Evolutionary conservation across 1,284 basidiomycete species (phyloP).

Genomic region (Sanghuangporus sanghuang): DNA sequence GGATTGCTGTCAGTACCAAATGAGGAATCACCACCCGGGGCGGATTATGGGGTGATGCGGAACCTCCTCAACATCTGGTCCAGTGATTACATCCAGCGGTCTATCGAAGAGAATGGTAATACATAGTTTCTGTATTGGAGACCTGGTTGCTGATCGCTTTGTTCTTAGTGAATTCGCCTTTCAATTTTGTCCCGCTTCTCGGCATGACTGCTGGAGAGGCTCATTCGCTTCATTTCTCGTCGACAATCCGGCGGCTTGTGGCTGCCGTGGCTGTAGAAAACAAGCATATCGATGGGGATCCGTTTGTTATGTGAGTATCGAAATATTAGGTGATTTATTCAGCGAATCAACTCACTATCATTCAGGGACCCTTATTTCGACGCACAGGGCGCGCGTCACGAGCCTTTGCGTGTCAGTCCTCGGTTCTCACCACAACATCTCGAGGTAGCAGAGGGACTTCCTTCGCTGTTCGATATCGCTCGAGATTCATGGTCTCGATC

Average conservation of each 20-base stretch:
- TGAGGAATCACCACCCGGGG: conserved; percentile 48
- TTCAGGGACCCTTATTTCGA: conserved; percentile 55
- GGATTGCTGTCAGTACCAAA: conserved; percentile 69
- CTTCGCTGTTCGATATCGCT: conserved; percentile 60
- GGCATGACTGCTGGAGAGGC: conserved; percentile 60
- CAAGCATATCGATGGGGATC: conserved; percentile 35
- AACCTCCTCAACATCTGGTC: conserved; percentile 92
- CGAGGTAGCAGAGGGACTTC: conserved; percentile 40
- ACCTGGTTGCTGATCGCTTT: background rate
- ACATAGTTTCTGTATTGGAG: background rate
- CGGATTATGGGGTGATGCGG: conserved; percentile 57
- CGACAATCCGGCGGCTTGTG: conserved; percentile 52
- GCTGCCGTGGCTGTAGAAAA: conserved; percentile 43
- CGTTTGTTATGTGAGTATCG: conserved; percentile 43
- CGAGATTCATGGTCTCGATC: conserved; percentile 64
- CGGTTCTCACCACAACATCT: conserved; percentile 33
- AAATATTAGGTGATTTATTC: conserved; percentile 13
- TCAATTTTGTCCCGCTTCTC: conserved; percentile 76
- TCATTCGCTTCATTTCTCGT: conserved; percentile 52
- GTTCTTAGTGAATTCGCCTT: conserved; percentile 42
- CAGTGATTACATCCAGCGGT: conserved; percentile 72
- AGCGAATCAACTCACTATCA: conserved; percentile 19
- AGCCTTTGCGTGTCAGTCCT: conserved; percentile 29
- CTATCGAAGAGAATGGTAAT: conserved; percentile 60
- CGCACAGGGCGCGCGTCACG: conserved; percentile 31